Base-by-base conservation (phyloP, 2,329 filamentous ascomycete species). In the Hypoxylon sp. region DNA sequence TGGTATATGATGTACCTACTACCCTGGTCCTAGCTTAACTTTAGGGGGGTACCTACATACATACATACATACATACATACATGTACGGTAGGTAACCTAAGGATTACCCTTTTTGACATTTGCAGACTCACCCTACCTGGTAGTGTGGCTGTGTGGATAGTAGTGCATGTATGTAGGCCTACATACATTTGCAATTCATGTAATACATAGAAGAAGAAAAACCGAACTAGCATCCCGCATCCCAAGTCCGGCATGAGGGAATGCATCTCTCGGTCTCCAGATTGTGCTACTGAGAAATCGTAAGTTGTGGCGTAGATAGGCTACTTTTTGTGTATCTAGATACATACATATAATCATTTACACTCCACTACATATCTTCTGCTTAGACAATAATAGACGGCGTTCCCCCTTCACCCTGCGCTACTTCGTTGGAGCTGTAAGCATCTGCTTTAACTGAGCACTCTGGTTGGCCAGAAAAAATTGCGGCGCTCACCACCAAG, bases 1-100 rank as follows among this genome's bases (percentile, higher is more conserved):
- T 67, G 60, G 64, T 67, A 39, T 47, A 61, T 67, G 63, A 62
- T 64, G 54, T 58, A 61, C 39, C 26, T 48, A 48, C 26, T 9
- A 47, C 14, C 47, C 33, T 37, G 14, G 9, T 31, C 29, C 29
- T 31, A 31, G 5, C 29, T 31, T 31, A 31, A 6, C 26, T 26
- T 26, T 22, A 22, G 19, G 19, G 19, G 19, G n/a, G n/a, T n/a
- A 26, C 24, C 24, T 26, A 26, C 24, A 3, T 26, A 26, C 24
- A 26, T 26, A 26, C 24, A 26, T 26, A 26, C 24, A 3, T 26
- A 26, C 24, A 3, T 26, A 26, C 24, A 26, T 26, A 26, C 24
- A 26, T 26, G 24, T 26, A 26, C 24, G 5, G 3, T 3, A 26
- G 5, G 26, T 8, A 31, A 6, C 29, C 6, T 31, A 31, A 31